These are phyloP conservation scores for Capillidium rhysosporum DNA, from an alignment of 371 early-diverging fungal species.

Conservation along the genomic window DNA sequence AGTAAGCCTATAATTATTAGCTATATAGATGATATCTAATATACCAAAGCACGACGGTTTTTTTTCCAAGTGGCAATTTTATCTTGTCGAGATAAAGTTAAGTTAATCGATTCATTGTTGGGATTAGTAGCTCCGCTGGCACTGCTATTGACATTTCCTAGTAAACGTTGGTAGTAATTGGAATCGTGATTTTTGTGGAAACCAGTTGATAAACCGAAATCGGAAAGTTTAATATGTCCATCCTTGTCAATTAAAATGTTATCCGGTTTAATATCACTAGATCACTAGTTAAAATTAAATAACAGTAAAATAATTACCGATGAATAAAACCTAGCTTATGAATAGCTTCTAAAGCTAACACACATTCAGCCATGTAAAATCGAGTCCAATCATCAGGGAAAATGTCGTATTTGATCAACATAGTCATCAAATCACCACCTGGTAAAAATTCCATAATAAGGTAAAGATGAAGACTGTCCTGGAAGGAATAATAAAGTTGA, in stretches of 20 bases:
- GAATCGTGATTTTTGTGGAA: constrained; percentile 96
- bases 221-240: constrained; percentile 81
- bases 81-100: constrained; percentile 60
- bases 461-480: constrained; percentile 84
- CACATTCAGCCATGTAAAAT: constrained; percentile 95
- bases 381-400: constrained; percentile 94
- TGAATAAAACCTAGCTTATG: constrained; percentile 95
- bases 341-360: constrained; percentile 85
- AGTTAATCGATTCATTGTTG: constrained; percentile 38
- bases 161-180: constrained; percentile 64
- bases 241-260: constrained; percentile 67
- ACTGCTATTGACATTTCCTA: constrained; percentile 16
- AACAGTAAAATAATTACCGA: constrained; percentile 31
- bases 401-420: constrained; percentile 89
- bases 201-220: constrained; percentile 96
- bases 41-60: constrained; percentile 66
- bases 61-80: constrained; percentile 92
- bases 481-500: constrained; percentile 89
- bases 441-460: constrained; percentile 97
- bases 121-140: constrained; percentile 17
- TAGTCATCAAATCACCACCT: constrained; percentile 96
- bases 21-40: not conserved
- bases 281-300: not conserved
- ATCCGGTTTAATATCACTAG: constrained; percentile 73
- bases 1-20: constrained; percentile 32